Evolutionary conservation across 139 green algal species (phyloP).

Genomic region (Picochlorum sp.): DNA sequence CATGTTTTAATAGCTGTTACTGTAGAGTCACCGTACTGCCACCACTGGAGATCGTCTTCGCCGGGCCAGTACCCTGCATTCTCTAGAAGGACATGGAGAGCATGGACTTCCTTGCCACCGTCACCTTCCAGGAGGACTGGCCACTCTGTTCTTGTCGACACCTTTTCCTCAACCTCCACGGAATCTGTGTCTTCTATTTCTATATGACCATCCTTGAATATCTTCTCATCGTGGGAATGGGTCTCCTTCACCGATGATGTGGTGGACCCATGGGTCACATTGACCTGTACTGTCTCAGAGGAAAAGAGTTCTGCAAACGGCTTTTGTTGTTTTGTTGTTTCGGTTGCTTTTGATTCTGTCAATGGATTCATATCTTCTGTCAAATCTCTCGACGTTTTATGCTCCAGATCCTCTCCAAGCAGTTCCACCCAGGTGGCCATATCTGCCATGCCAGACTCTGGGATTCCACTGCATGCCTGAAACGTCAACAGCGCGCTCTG

Average conservation of each 20-base stretch:
- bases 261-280: background rate
- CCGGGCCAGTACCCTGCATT: conserved; percentile 34
- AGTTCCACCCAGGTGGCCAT: conserved; percentile 52
- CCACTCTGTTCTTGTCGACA: conserved; percentile 22
- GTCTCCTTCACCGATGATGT: background rate
- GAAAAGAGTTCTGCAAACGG: conserved; percentile 14
- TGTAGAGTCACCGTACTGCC: conserved; percentile 48
- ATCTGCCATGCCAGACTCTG: conserved; percentile 62
- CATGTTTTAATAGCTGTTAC: conserved; percentile 45
- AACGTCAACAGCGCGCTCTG: conserved; percentile 35
- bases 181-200: background rate
- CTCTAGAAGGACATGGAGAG: conserved; percentile 42
- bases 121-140: conserved; percentile 53
- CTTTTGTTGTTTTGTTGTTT: background rate
- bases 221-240: background rate
- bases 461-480: conserved; percentile 49
- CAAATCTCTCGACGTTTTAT: conserved; percentile 7
- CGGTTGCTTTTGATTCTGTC: background rate
- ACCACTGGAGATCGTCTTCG: conserved; percentile 55
- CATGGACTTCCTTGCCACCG: conserved; percentile 46
- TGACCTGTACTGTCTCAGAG: background rate
- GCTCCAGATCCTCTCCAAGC: conserved; percentile 30
- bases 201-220: background rate
- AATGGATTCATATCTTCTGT: conserved; percentile 1
- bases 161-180: background rate